Base-by-base conservation (phyloP, 371 early-diverging fungal species). In the Massospora cicadina region DNA sequence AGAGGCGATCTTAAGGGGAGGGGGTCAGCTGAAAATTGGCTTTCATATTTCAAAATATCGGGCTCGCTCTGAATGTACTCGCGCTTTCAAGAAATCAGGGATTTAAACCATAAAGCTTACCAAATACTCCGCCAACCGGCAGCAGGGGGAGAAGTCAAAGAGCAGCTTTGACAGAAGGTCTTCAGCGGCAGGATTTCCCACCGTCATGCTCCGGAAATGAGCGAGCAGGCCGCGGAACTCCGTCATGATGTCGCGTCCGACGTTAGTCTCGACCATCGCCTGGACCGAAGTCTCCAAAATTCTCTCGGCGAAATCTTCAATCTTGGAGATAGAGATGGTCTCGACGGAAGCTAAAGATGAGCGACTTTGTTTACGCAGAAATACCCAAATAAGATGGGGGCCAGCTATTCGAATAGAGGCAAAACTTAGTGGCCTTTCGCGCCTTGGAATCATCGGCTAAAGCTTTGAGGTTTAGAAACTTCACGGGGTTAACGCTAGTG, bases 61-160 rank as follows among this genome's bases (percentile, higher is more conserved):
- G 43, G 43, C 43, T 43, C 43, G 43, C 43, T 43, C 17, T 43
- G 43, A 17, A 43, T 43, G 43, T 43, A 43, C 17, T 17, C 43
- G 17, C 17, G 43, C 43, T 43, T 43, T 10, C 17, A 17, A 5
- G 17, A 17, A 17, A 10, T 43, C 5, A 17, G 5, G 17, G 5
- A 10, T 12, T 23, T 26, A 1, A 17, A 29, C 7, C 31, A 31
- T 12, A 17, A 62, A 33, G 24, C 31, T 21, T 62, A 62, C 62
- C 43, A 84, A 64, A 12, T 74, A 72, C 55, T 83, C 81, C 25
- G 80, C 76, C 17, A 79, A 54, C 54, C 83, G 73, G n/a, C 78
- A 73, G 21, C 83, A 79, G 12, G 82, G 80, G 0, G 83, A 73
- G 70, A 80, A 81, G 0, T 77, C 74, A 67, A 76, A 84, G 1